Evolutionary conservation across 78 protist species (phyloP).

Genomic region (Dictyostelium firmibasis): DNA sequence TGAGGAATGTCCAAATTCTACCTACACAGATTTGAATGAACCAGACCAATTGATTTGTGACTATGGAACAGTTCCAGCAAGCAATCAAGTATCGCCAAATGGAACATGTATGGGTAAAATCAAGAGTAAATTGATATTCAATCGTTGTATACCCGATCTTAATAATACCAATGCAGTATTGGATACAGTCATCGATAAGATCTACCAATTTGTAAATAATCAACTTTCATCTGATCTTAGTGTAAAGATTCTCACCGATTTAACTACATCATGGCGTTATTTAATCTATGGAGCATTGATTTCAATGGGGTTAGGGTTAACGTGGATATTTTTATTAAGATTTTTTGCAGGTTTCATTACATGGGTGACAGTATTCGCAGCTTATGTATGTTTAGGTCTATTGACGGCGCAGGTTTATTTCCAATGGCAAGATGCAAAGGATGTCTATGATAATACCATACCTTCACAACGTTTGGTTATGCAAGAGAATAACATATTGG

Average conservation of each 20-base stretch:
- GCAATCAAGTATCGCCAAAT: constrained; percentile 20
- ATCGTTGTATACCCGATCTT: constrained; percentile 34
- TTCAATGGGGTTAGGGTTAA: constrained; percentile 73
- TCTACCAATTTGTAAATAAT: constrained; percentile 5
- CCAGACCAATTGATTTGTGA: constrained; percentile 41
- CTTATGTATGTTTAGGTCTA: constrained; percentile 16
- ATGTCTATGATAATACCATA: neutral
- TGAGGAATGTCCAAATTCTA: constrained; percentile 48
- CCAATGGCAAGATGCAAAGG: constrained; percentile 43
- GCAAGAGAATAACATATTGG: constrained; percentile 52
- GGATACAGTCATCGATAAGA: neutral
- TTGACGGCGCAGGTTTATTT: constrained; percentile 36
- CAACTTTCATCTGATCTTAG: neutral
- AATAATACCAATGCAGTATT: neutral
- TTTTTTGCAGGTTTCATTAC: constrained; percentile 85
- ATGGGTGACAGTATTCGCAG: constrained; percentile 75
- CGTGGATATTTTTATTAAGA: constrained; percentile 75
- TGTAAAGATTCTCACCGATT: constrained; percentile 5
- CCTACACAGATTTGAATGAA: neutral
- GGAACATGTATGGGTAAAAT: constrained; percentile 48
- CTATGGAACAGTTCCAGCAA: constrained; percentile 5
- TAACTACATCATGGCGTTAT: constrained; percentile 50
- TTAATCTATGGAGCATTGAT: constrained; percentile 49
- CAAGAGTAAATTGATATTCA: neutral
- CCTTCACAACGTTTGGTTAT: constrained; percentile 6